phyloP scores from a whole-genome alignment of 108 stramenopile genomes.

The Cyclotella sp. region DNA sequence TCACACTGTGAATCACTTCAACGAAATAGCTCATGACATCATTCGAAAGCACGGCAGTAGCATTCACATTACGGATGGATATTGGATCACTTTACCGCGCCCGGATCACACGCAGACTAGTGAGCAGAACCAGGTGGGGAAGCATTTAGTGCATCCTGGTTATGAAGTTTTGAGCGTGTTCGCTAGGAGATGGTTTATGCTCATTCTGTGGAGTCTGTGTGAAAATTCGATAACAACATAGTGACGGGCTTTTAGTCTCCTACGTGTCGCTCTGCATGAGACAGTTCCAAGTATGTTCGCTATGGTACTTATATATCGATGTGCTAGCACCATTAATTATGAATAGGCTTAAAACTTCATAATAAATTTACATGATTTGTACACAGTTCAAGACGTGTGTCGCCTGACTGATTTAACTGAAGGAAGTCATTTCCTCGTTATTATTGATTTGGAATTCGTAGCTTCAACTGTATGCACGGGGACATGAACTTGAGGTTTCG shows the following conservation, averaged over 20 bases:
- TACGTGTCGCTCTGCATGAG: too few relatives aligned
- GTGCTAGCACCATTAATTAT: neutral
- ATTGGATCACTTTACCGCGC: constrained; percentile 74
- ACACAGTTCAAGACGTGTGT: too few relatives aligned
- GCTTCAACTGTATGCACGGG: neutral
- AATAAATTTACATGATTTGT: constrained; percentile 7
- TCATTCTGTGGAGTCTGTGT: constrained; percentile 52
- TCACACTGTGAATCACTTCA: constrained; percentile 60
- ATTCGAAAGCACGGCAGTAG: constrained; percentile 33
- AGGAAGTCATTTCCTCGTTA: constrained; percentile 1
- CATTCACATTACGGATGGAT: constrained; percentile 70
- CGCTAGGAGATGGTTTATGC: constrained; percentile 64
- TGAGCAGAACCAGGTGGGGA: constrained; percentile 60
- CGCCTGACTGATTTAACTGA: neutral
- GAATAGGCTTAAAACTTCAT: neutral
- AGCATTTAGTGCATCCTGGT: constrained; percentile 82
- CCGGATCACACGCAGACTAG: constrained; percentile 78
- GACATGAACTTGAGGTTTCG: neutral
- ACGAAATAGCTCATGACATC: constrained; percentile 62
- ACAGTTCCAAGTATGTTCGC: too few relatives aligned
- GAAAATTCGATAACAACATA: neutral
- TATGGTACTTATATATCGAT: too few relatives aligned
- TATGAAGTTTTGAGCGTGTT: constrained; percentile 70
- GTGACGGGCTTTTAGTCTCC: too few relatives aligned
- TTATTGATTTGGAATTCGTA: neutral